A percentile compares a stretch with the other conserved stretches of the same genome.
Evolutionary conservation across 2,329 filamentous ascomycete genomes (phyloP).

Genomic region (Fusarium aywerte): DNA sequence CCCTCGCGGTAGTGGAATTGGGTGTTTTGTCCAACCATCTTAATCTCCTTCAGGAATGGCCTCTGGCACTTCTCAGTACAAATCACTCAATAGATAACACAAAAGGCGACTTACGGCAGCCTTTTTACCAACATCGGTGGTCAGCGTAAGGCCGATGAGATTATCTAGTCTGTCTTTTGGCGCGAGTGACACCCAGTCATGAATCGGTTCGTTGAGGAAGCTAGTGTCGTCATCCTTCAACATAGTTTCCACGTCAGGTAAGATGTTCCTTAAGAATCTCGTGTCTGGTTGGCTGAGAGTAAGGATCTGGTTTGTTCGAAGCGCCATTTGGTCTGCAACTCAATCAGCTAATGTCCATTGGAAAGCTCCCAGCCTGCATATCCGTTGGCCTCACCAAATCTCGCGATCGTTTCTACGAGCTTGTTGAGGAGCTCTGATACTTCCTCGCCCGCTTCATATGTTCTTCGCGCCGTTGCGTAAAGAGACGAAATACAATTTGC

Average conservation of each 20-base stretch:
- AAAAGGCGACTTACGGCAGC: conserved; percentile 11
- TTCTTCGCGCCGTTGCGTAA: not conserved
- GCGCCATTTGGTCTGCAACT: not conserved
- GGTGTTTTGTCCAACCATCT: not conserved
- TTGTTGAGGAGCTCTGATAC: not conserved
- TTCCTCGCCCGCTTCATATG: not conserved
- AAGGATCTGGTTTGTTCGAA: not conserved
- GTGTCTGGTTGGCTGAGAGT: conserved; percentile 5
- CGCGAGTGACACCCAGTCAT: conserved; percentile 18
- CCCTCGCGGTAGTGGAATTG: not conserved
- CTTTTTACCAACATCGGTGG: not conserved
- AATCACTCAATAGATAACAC: not conserved
- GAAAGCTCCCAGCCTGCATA: not conserved
- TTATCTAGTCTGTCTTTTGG: conserved; percentile 14
- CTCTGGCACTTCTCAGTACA: not conserved
- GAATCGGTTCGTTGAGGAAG: not conserved
- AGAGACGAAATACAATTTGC: not conserved
- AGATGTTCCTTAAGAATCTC: not conserved
- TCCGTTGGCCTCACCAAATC: not conserved
- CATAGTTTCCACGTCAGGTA: not conserved
- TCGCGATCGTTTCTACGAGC: not conserved
- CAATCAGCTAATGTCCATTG: not conserved
- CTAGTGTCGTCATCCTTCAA: not conserved
- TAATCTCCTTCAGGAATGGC: not conserved
- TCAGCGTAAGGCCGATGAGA: not conserved